Conservation (phyloP, 2,329 filamentous ascomycete genomes). For the Colletotrichum tamarilloi region DNA sequence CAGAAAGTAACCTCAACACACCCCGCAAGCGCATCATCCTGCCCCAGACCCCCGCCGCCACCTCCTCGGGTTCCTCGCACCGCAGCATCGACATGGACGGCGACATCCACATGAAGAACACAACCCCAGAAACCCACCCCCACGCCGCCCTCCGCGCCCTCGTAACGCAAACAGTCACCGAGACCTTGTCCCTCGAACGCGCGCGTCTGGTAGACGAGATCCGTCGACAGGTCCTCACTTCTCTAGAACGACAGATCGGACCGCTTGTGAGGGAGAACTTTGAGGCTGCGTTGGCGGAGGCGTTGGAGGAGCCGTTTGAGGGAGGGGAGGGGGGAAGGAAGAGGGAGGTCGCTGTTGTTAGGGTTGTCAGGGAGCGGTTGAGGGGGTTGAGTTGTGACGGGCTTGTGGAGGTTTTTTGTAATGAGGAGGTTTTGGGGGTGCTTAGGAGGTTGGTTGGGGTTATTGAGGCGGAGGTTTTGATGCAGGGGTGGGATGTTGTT, state of each 20-base stretch:
- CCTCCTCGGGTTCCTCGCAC: not conserved
- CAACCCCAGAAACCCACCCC: not conserved
- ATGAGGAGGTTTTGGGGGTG: conserved; percentile 15
- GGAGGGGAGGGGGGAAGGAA: not conserved
- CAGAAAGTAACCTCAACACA: not conserved
- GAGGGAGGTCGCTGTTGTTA: not conserved
- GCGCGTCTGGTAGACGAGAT: conserved; percentile 2
- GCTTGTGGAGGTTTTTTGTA: conserved; percentile 19
- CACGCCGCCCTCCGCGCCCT: not conserved
- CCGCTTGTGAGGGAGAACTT: not conserved
- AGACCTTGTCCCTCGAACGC: conserved; percentile 17
- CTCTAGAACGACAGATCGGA: not conserved
- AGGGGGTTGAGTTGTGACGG: conserved; percentile 13
- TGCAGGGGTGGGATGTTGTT: conserved; percentile 7
- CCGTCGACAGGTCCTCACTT: not conserved
- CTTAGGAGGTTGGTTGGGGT: not conserved
- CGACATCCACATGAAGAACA: conserved; percentile 19
- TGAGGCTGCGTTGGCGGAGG: not conserved
- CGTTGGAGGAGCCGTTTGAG: not conserved
- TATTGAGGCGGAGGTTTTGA: conserved; percentile 8
- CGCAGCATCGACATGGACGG: conserved; percentile 15
- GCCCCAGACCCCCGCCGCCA: not conserved
- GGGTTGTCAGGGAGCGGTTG: conserved; percentile 13
- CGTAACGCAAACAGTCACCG: not conserved
- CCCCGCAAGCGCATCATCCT: not conserved